Conservation (phyloP, 352 stramenopile genomes). For the Phytophthora agathidicida region DNA sequence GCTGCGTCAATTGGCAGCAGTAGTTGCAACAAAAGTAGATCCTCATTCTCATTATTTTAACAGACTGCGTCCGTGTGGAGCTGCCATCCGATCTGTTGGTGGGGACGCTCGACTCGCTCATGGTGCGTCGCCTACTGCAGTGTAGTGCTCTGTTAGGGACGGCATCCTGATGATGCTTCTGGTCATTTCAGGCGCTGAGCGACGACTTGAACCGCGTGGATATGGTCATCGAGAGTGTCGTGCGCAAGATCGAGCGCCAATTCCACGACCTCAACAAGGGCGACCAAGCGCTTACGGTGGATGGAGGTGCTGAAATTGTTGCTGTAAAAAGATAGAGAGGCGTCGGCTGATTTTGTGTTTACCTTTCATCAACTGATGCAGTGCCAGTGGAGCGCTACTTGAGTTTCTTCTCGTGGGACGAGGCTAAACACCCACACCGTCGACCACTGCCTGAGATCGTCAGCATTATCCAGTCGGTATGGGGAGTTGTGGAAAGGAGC, state of each 20-base stretch:
- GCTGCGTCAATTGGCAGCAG: neutral
- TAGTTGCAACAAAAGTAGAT: neutral
- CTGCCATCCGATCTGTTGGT: slow-evolving; percentile 95
- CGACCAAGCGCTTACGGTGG: slow-evolving; percentile 84
- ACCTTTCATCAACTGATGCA: slow-evolving; percentile 20
- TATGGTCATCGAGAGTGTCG: slow-evolving; percentile 93
- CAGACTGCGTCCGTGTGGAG: slow-evolving; percentile 86
- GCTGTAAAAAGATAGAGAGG: neutral
- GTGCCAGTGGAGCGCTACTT: slow-evolving; percentile 95
- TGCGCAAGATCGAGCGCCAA: slow-evolving; percentile 97
- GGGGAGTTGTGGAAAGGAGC: neutral
- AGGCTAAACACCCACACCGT: slow-evolving; percentile 97
- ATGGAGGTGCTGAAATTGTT: slow-evolving; percentile 54
- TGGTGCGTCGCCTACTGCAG: slow-evolving; percentile 62
- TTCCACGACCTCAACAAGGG: slow-evolving; percentile 94
- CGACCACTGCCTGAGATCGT: slow-evolving; percentile 97
- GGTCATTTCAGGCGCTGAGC: slow-evolving; percentile 59
- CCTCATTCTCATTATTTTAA: neutral
- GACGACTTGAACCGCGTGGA: slow-evolving; percentile 98
- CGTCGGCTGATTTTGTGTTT: neutral
- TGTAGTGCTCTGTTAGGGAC: neutral
- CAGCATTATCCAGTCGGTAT: slow-evolving; percentile 92
- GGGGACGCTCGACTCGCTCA: slow-evolving; percentile 97
- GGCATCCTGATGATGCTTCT: neutral
- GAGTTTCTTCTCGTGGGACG: slow-evolving; percentile 98